phyloP scores from a whole-genome alignment of 805 yeast species.

The Saccharomycopsis capsularis region DNA sequence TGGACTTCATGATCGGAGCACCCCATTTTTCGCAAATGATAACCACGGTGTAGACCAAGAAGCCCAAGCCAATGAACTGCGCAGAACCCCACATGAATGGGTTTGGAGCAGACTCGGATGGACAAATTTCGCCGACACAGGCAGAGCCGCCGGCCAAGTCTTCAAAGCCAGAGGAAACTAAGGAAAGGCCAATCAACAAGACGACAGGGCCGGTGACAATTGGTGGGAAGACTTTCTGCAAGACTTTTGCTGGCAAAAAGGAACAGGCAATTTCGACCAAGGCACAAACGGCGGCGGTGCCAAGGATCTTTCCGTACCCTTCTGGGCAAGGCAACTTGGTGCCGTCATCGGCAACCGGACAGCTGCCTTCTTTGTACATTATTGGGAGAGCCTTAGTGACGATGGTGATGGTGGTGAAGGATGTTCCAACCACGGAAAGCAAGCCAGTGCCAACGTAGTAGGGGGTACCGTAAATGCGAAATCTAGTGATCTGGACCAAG shows the following conservation, averaged over 20 bases:
- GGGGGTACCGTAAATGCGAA: slow-evolving; percentile 65
- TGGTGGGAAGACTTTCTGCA: slow-evolving; percentile 78
- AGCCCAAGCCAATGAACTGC: slow-evolving; percentile 79
- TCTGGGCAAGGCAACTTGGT: slow-evolving; percentile 71
- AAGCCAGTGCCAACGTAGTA: slow-evolving; percentile 84
- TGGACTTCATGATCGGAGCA: slow-evolving; percentile 88
- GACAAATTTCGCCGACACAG: slow-evolving; percentile 44
- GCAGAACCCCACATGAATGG: slow-evolving; percentile 79
- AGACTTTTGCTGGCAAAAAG: slow-evolving; percentile 64
- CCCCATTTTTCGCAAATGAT: slow-evolving; percentile 80
- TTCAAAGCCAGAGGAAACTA: slow-evolving; percentile 65
- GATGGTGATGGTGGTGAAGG: slow-evolving; percentile 81
- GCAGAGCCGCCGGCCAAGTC: slow-evolving; percentile 89
- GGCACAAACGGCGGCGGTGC: slow-evolving; percentile 73
- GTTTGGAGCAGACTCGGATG: slow-evolving; percentile 45
- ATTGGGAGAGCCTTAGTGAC: slow-evolving; percentile 69
- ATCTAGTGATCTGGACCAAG: slow-evolving; percentile 68
- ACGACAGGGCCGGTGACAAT: slow-evolving; percentile 93
- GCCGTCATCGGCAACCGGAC: slow-evolving; percentile 61
- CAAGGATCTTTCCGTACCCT: slow-evolving; percentile 84
- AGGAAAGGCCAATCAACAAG: slow-evolving; percentile 65
- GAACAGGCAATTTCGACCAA: slow-evolving; percentile 66
- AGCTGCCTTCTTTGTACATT: slow-evolving; percentile 68
- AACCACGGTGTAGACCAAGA: slow-evolving; percentile 69
- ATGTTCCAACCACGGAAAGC: slow-evolving; percentile 84